Percentiles rank a stretch among this genome's conserved stretches.
Evolutionary conservation across 2,329 filamentous ascomycete genomes (phyloP).

Genomic region (Emmonsiellopsis sp.): DNA sequence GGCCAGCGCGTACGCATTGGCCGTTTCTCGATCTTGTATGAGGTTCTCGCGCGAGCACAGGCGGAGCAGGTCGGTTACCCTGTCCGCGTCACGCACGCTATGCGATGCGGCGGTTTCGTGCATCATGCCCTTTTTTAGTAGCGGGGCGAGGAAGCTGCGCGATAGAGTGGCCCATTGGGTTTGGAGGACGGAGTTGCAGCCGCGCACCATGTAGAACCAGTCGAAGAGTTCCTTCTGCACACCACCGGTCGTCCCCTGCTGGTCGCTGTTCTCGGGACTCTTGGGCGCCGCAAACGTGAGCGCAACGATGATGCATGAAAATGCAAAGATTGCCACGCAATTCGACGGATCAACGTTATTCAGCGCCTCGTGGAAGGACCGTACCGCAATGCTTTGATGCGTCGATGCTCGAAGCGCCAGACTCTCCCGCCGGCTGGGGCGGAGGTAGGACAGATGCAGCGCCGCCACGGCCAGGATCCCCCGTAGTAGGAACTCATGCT

Average conservation of each 20-base stretch:
- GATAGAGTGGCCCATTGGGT: slow-evolving; percentile 19
- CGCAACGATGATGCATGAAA: slow-evolving; percentile 22
- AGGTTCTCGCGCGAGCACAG: slow-evolving; percentile 13
- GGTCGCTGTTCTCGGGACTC: slow-evolving; percentile 13
- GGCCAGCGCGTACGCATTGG: slow-evolving; percentile 19
- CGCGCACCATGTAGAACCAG: slow-evolving; percentile 23
- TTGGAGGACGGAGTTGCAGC: slow-evolving; percentile 22
- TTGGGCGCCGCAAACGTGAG: slow-evolving; percentile 17
- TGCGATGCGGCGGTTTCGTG: slow-evolving; percentile 20
- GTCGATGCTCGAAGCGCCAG: slow-evolving; percentile 18
- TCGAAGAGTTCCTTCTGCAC: slow-evolving; percentile 20
- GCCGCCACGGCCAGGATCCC: slow-evolving; percentile 30
- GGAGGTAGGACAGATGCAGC: slow-evolving; percentile 28
- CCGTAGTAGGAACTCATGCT: slow-evolving; percentile 31
- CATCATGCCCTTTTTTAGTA: slow-evolving; percentile 20
- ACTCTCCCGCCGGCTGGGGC: slow-evolving; percentile 16
- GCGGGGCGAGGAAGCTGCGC: slow-evolving; percentile 19
- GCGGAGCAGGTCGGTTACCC: slow-evolving; percentile 20
- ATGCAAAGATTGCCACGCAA: slow-evolving; percentile 30
- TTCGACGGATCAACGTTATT: slow-evolving; percentile 28
- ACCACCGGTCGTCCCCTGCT: slow-evolving; percentile 14
- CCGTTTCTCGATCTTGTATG: slow-evolving; percentile 15
- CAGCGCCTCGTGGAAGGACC: slow-evolving; percentile 18
- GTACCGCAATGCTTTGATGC: slow-evolving; percentile 21
- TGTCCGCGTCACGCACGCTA: slow-evolving; percentile 16